phyloP scores from a whole-genome alignment of 1,284 basidiomycete species.

The Cryptococcus hybrid region DNA sequence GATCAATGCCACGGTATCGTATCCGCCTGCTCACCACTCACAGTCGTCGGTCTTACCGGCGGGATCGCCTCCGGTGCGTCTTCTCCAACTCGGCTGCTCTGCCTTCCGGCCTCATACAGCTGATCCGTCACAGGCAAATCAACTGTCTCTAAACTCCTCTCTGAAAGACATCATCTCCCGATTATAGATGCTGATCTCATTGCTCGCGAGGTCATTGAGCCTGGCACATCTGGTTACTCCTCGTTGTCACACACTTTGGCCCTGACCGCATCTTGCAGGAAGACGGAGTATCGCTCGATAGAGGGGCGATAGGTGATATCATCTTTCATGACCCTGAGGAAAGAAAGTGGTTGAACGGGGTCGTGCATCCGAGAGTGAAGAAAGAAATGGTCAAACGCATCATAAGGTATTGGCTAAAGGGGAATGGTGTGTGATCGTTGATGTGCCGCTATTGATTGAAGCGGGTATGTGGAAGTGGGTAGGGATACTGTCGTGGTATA shows the following conservation, averaged over 20 bases:
- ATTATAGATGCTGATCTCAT: conserved; percentile 91
- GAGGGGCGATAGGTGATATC: conserved; percentile 78
- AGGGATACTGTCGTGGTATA: conserved; percentile 82
- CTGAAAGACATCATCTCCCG: conserved; percentile 60
- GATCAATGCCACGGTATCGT: too few relatives aligned
- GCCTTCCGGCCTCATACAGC: neutral
- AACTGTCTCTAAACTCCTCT: conserved; percentile 75
- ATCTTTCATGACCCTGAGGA: conserved; percentile 77
- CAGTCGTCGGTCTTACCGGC: conserved; percentile 93
- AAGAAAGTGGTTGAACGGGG: conserved; percentile 72
- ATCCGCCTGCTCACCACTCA: neutral
- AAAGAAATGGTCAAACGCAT: conserved; percentile 71
- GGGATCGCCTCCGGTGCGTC: conserved; percentile 82
- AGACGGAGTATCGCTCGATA: conserved; percentile 69
- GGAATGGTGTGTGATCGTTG: conserved; percentile 74
- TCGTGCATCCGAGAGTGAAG: conserved; percentile 87
- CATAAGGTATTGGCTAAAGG: conserved; percentile 74
- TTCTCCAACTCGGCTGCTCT: neutral
- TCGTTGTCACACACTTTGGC: conserved; percentile 73
- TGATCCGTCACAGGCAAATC: conserved; percentile 61
- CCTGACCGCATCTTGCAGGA: conserved; percentile 59
- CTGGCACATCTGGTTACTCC: conserved; percentile 72
- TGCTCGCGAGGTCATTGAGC: conserved; percentile 82
- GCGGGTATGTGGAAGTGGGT: conserved; percentile 83
- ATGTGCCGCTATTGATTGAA: conserved; percentile 93